Conservation (phyloP, 768 basidiomycete genomes). For the Hemileccinum impolitum region DNA sequence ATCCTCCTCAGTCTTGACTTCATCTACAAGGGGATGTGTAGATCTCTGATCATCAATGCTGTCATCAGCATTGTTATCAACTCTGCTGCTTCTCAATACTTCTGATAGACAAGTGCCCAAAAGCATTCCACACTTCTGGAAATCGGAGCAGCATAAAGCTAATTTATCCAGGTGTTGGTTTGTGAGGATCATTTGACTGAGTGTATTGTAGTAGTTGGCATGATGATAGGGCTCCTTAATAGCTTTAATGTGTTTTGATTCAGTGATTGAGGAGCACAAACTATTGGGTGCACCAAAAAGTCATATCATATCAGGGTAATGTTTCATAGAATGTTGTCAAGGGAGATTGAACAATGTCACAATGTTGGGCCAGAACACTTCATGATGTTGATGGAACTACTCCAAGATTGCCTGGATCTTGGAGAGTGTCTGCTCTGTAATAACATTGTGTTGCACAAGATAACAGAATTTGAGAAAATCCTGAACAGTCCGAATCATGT, state of each 20-base stretch:
- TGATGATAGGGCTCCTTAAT: not conserved
- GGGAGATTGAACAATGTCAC: not conserved
- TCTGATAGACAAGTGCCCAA: too few species aligned
- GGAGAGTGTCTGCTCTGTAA: not conserved
- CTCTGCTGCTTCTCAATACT: too few species aligned
- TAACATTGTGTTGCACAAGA: not conserved
- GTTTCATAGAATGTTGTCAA: not conserved
- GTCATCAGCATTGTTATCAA: not conserved
- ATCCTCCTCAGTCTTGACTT: not conserved
- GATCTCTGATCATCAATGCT: too few species aligned
- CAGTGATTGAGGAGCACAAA: not conserved
- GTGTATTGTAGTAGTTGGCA: not conserved
- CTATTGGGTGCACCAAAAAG: not conserved
- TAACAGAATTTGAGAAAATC: not conserved
- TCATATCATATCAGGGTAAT: not conserved
- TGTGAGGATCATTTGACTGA: not conserved
- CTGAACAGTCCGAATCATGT: not conserved
- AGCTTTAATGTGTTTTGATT: conserved; percentile 1
- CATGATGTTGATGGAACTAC: not conserved
- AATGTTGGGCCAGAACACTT: not conserved
- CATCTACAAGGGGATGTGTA: too few species aligned
- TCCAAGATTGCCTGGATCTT: not conserved
- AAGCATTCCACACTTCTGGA: not conserved
- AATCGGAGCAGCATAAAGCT: not conserved
- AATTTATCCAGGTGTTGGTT: not conserved